Base-by-base conservation (phyloP, 2,329 filamentous ascomycete species). In the Colletotrichum limetticola region DNA sequence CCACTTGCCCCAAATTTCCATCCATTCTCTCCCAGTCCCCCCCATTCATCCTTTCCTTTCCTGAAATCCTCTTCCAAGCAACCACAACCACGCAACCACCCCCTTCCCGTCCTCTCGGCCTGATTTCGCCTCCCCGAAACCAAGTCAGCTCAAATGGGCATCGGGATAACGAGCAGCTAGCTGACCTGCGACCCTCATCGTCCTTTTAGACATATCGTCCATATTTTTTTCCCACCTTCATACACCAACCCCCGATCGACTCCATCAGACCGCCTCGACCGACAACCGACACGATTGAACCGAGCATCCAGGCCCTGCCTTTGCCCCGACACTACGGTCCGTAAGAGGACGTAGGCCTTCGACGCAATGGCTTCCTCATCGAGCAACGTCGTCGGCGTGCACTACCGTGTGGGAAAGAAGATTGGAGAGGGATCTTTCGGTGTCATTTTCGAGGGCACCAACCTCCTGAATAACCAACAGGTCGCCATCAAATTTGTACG, bases 361-460 rank as follows among this genome's bases (percentile, higher is more conserved):
- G 74, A 78, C 82, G 82, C 80, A 82, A 97, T 97, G 94, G 91
- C 94, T 72, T 95, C 94, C 76, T 95, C 93, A 74, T 97, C 94
- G 76, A 98, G 95, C 75, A 98, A 98, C 85, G 97, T 99, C 78
- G 97, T 98, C 80, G 97, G 97, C 82, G 97, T 99, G 78, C 97
- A 99, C 87, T 99, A 99, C 85, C 91, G 97, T 77, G 97, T 99
- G 77, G 97, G 97, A 79, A 98, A 98, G 91, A 99, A 99, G 88
- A 98, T 99, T 79, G 97, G 97, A 83, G 97, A 98, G 90, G 96
- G 96, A 76, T 98, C 95, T 52, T 98, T 98, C 81, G 96, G 96
- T 88, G 97, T 98, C 79, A 98, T 98, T 82, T 98, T 98, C 81
- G 97, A 98, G 85, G 97, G 97, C 78, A 98, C 95, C 81, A 99